Percentiles rank a stretch among this genome's conserved stretches.
Evolutionary conservation across 495 filamentous ascomycete species (phyloP).

Genomic region (Talaromyces borbonicus): DNA sequence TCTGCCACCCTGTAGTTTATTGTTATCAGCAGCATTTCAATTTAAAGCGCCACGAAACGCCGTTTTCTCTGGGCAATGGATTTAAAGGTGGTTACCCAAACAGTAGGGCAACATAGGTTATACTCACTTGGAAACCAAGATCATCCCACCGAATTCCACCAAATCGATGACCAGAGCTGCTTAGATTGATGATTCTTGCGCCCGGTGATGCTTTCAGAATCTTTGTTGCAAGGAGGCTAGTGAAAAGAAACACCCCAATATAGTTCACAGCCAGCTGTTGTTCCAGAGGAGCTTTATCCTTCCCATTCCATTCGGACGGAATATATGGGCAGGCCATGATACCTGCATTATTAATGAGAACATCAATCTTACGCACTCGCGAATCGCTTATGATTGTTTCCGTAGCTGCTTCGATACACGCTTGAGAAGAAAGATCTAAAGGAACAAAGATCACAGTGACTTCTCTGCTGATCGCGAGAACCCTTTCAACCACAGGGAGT

Average conservation of each 20-base stretch:
- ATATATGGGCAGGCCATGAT: slow-evolving; percentile 33
- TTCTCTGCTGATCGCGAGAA: too few relatives aligned
- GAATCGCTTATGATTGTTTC: neutral
- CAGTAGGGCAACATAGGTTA: too few relatives aligned
- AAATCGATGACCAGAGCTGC: neutral
- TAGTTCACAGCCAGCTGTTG: neutral
- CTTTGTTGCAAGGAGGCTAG: neutral
- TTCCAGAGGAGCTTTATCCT: neutral
- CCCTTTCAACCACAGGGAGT: too few relatives aligned
- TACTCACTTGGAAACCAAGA: neutral
- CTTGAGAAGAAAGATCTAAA: neutral
- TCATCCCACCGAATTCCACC: neutral
- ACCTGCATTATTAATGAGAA: slow-evolving; percentile 28
- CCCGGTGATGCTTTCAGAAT: neutral
- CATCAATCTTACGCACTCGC: neutral
- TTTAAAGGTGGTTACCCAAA: too few relatives aligned
- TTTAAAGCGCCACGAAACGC: neutral
- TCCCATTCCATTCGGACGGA: neutral
- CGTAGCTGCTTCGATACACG: neutral
- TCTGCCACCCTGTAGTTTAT: slow-evolving; percentile 11
- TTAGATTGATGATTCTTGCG: neutral
- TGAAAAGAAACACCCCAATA: neutral
- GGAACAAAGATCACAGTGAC: too few relatives aligned
- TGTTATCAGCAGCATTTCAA: neutral
- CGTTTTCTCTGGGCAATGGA: neutral